phyloP scores from a whole-genome alignment of 148 eudicot species.

The Dysphania ambrosioides region DNA sequence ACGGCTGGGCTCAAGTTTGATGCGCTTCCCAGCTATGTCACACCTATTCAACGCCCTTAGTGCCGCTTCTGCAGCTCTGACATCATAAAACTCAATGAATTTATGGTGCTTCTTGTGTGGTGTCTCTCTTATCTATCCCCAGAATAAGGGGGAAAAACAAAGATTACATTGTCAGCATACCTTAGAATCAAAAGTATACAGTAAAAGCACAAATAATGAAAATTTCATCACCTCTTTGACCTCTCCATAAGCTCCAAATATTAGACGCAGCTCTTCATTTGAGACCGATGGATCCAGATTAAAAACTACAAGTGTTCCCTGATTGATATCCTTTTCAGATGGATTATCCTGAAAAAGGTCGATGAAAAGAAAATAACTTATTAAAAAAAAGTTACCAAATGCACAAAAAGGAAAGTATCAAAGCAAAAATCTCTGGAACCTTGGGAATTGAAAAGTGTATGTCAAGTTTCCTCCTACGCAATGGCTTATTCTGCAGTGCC shows the following conservation, averaged over 20 bases:
- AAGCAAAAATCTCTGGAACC: conserved; percentile 33
- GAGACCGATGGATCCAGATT: conserved; percentile 93
- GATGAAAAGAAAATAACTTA: not conserved
- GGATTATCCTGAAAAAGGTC: conserved; percentile 65
- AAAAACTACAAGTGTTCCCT: conserved; percentile 88
- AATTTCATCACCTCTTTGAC: conserved; percentile 73
- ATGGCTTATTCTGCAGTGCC: conserved; percentile 74
- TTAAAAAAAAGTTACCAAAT: not conserved
- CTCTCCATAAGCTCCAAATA: conserved; percentile 90
- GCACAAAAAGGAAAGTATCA: not conserved
- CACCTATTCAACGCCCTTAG: conserved; percentile 84
- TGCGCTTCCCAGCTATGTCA: conserved; percentile 95
- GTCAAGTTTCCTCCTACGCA: conserved; percentile 84
- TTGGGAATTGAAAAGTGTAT: conserved; percentile 97
- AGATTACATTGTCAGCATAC: conserved; percentile 9
- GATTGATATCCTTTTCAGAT: conserved; percentile 90
- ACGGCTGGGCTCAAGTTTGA: conserved; percentile 93
- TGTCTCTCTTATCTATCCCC: conserved; percentile 81
- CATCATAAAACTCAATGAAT: conserved; percentile 90
- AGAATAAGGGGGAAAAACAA: not conserved
- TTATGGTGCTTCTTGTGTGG: conserved; percentile 94
- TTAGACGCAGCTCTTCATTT: conserved; percentile 73
- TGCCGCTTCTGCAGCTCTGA: conserved; percentile 93
- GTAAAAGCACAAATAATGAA: not conserved
- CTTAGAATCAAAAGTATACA: conserved; percentile 5